These are phyloP conservation scores for Aspergillus vadensis DNA, from an alignment of 2,329 filamentous ascomycete genomes.

Conservation along the genomic window DNA sequence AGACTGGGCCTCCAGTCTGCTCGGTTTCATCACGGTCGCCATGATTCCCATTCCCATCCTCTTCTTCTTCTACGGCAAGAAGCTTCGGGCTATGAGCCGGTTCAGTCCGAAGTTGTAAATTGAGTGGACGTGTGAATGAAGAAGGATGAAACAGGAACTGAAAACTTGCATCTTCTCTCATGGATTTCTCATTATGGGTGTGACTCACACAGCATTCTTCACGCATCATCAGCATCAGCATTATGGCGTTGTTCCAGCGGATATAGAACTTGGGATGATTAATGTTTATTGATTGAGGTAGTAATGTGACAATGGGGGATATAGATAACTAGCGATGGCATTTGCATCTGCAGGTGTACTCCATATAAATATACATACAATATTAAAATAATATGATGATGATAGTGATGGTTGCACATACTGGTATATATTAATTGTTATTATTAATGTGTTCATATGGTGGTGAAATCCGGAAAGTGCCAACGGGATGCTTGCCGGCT, in stretches of 20 bases:
- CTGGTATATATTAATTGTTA: too few relatives aligned
- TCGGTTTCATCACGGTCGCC: conserved; percentile 40
- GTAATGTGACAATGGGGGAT: background rate
- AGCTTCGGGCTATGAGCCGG: conserved; percentile 48
- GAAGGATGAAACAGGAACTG: background rate
- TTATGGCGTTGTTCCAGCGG: conserved; percentile 1
- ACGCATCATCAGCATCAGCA: background rate
- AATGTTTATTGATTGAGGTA: conserved; percentile 4
- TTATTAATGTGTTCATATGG: too few relatives aligned
- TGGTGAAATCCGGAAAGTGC: too few relatives aligned
- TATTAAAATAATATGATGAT: background rate
- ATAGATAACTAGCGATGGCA: background rate
- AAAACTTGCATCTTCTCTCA: background rate
- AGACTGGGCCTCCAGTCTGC: conserved; percentile 39
- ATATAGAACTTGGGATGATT: background rate
- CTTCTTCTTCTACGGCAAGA: conserved; percentile 50
- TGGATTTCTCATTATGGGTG: background rate
- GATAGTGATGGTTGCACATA: too few relatives aligned
- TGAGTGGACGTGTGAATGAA: background rate
- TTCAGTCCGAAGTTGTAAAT: conserved; percentile 36
- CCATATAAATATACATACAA: background rate
- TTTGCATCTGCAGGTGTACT: background rate
- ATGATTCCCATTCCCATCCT: conserved; percentile 51
- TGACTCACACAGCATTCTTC: background rate
- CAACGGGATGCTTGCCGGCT: too few relatives aligned